Conservation (phyloP, 768 basidiomycete genomes). For the Jaapia argillacea region DNA sequence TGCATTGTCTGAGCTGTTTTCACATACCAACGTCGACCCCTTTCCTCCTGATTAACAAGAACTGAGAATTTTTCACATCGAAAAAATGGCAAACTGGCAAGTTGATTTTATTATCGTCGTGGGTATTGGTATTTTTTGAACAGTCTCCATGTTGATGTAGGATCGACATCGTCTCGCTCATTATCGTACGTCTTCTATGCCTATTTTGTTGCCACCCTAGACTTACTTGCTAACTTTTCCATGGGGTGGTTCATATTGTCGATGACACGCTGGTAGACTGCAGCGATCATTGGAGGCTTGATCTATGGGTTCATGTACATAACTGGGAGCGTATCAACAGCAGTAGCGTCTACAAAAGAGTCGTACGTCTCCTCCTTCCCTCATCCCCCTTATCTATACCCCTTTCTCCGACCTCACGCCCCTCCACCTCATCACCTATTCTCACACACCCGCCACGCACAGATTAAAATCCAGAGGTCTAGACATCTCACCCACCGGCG, state of each 20-base stretch:
- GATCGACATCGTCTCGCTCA: conserved; percentile 32
- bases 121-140: too few relatives aligned
- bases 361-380: conserved; percentile 28
- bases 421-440: neutral
- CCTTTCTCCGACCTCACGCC: too few relatives aligned
- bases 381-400: neutral
- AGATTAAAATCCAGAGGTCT: conserved; percentile 52
- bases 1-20: too few relatives aligned
- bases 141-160: conserved; percentile 13
- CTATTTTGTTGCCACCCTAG: neutral
- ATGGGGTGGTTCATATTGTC: too few relatives aligned
- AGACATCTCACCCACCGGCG: conserved; percentile 45
- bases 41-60: too few relatives aligned
- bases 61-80: too few relatives aligned
- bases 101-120: too few relatives aligned
- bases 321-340: conserved; percentile 27
- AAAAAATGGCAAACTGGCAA: too few relatives aligned
- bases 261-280: too few relatives aligned
- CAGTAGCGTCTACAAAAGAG: conserved; percentile 40
- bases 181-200: conserved; percentile 26
- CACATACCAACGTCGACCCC: too few relatives aligned
- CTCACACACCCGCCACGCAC: neutral
- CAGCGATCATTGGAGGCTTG: conserved; percentile 34
- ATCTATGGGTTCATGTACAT: conserved; percentile 32
- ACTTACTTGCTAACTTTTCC: neutral